Evolutionary conservation across 208 protist genomes (phyloP).

Genomic region (Giardia duodenalis): DNA sequence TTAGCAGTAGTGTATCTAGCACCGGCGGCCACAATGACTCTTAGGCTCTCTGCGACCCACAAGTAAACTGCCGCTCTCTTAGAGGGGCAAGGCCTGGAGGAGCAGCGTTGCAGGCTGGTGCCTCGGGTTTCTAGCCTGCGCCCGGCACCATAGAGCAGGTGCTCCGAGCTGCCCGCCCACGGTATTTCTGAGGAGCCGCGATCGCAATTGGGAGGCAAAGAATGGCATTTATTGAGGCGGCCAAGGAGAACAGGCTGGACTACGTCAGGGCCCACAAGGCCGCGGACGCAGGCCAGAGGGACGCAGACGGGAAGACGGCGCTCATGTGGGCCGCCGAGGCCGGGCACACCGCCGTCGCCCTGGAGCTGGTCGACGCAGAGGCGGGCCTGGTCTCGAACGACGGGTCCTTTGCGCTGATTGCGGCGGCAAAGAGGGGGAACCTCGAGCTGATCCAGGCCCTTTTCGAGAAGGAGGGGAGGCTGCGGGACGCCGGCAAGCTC

Average conservation of each 20-base stretch:
- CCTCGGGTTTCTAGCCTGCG: no score
- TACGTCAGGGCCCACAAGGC: not conserved
- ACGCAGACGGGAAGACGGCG: not conserved
- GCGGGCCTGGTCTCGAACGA: not conserved
- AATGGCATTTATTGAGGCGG: not conserved
- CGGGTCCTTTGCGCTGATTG: not conserved
- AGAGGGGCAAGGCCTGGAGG: no score
- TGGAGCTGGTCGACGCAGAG: not conserved
- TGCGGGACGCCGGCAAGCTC: not conserved
- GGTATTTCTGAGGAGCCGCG: no score
- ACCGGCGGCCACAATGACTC: no score
- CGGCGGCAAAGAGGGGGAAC: not conserved
- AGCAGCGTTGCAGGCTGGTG: no score
- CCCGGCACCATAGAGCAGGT: no score
- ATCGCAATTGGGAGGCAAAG: no score
- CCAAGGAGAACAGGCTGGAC: not conserved
- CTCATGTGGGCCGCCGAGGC: not conserved
- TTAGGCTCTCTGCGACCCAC: no score
- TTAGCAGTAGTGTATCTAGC: no score
- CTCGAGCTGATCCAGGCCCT: not conserved
- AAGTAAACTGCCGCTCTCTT: no score
- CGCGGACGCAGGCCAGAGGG: not conserved
- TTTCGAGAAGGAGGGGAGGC: not conserved
- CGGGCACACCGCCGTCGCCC: not conserved
- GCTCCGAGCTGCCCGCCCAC: no score